phyloP scores from a whole-genome alignment of 257 asterid species.

The Capsicum pubescens region DNA sequence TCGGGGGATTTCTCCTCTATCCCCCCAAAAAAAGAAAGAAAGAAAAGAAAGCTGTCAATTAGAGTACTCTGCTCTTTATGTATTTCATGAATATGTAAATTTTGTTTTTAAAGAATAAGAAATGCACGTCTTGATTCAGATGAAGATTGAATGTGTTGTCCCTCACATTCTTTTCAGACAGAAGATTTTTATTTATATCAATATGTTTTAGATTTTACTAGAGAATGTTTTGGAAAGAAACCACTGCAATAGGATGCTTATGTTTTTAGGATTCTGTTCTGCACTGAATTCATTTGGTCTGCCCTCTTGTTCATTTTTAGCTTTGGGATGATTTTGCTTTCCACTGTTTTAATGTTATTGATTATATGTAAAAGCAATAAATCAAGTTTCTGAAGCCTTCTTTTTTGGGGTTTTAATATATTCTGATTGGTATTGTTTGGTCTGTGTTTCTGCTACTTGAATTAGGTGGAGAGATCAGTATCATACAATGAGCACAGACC shows the following conservation, averaged over 20 bases:
- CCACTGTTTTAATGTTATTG: background rate
- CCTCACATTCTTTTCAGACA: background rate
- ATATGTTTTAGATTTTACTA: background rate
- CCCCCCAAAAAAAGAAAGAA: background rate
- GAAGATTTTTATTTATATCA: background rate
- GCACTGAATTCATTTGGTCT: background rate
- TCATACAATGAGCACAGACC: constrained; percentile 77
- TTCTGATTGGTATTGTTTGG: background rate
- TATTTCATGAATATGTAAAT: background rate
- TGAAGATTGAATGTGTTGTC: background rate
- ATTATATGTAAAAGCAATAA: background rate
- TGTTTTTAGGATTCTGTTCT: background rate
- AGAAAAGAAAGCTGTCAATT: background rate
- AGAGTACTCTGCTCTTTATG: background rate
- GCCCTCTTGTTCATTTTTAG: background rate
- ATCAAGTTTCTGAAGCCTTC: background rate
- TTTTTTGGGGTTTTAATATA: background rate
- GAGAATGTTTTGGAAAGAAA: background rate
- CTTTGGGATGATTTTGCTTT: background rate
- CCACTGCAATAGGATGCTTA: background rate
- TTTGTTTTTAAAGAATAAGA: background rate
- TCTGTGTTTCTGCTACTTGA: constrained; percentile 37
- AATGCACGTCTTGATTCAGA: background rate
- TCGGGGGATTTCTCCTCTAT: background rate
- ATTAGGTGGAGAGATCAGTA: constrained; percentile 81